These are phyloP conservation scores for Fusarium chaquense DNA, from an alignment of 2,329 filamentous ascomycete species.

Conservation along the genomic window DNA sequence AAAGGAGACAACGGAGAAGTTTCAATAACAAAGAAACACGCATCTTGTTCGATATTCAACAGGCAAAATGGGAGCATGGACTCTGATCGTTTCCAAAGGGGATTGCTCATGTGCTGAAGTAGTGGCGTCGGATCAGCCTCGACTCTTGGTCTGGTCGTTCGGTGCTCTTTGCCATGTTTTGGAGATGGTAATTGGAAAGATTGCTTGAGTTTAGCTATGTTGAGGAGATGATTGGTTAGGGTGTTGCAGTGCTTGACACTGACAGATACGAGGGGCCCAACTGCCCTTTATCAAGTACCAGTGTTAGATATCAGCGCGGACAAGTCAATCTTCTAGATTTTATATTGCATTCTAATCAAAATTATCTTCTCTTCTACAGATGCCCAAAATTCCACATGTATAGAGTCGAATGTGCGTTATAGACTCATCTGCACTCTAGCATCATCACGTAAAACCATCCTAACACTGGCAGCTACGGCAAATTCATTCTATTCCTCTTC, in stretches of 20 bases:
- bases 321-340: not conserved
- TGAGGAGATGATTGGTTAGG: not conserved
- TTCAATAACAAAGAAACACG: slow-evolving; percentile 3
- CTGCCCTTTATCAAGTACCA: not conserved
- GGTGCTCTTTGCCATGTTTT: not conserved
- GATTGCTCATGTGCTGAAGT: slow-evolving; percentile 9
- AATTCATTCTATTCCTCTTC: not conserved
- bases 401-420: not conserved
- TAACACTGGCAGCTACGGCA: not conserved
- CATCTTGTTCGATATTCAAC: not conserved
- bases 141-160: not conserved
- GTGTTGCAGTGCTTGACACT: slow-evolving; percentile 22
- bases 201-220: not conserved
- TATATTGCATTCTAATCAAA: fast-evolving
- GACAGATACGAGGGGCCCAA: not conserved
- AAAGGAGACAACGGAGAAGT: not conserved
- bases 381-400: not conserved
- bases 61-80: not conserved
- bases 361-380: fast-evolving
- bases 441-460: not conserved
- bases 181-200: not conserved
- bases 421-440: not conserved
- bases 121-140: not conserved
- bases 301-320: not conserved
- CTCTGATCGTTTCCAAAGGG: slow-evolving; percentile 2